Percentiles rank a stretch among this genome's conserved stretches.
phyloP scores from a whole-genome alignment of 2,329 filamentous ascomycete genomes.

The Neofusicoccum umdonicola region DNA sequence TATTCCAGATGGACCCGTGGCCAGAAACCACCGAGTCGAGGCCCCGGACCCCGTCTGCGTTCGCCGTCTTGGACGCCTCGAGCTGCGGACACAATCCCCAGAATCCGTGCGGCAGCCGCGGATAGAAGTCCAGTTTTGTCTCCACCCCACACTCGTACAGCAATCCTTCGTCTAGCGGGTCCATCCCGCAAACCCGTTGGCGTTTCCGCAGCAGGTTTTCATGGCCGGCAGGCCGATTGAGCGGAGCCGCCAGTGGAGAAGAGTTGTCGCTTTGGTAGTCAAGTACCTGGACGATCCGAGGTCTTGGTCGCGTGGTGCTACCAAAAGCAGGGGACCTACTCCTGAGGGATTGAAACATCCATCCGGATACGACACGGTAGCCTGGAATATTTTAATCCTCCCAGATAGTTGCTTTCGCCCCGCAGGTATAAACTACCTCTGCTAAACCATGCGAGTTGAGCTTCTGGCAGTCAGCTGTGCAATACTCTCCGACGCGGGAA shows the following conservation, averaged over 20 bases:
- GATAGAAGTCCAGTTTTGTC: slow-evolving; percentile 46
- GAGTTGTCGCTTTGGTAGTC: slow-evolving; percentile 31
- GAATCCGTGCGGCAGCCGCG: slow-evolving; percentile 45
- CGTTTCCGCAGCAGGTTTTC: slow-evolving; percentile 45
- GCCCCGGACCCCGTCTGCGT: background rate
- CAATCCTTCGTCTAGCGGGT: slow-evolving; percentile 53
- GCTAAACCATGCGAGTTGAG: too few relatives aligned
- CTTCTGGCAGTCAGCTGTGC: background rate
- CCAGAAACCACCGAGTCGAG: background rate
- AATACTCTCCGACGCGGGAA: background rate
- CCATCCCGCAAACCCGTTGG: slow-evolving; percentile 51
- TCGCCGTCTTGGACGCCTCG: slow-evolving; percentile 22
- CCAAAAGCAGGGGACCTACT: too few relatives aligned
- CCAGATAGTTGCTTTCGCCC: too few relatives aligned
- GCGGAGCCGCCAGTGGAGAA: slow-evolving; percentile 27
- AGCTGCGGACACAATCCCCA: slow-evolving; percentile 31
- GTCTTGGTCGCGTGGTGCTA: too few relatives aligned
- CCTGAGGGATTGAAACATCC: too few relatives aligned
- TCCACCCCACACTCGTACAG: slow-evolving; percentile 49
- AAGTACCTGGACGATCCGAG: slow-evolving; percentile 11
- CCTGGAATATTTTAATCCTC: too few relatives aligned
- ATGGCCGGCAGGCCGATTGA: slow-evolving; percentile 25
- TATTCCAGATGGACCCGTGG: too few relatives aligned
- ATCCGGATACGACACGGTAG: too few relatives aligned
- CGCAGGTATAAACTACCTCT: too few relatives aligned